These are phyloP conservation scores for Rhizophlyctis rosea DNA, from an alignment of 192 early-diverging fungal species.

Conservation along the genomic window DNA sequence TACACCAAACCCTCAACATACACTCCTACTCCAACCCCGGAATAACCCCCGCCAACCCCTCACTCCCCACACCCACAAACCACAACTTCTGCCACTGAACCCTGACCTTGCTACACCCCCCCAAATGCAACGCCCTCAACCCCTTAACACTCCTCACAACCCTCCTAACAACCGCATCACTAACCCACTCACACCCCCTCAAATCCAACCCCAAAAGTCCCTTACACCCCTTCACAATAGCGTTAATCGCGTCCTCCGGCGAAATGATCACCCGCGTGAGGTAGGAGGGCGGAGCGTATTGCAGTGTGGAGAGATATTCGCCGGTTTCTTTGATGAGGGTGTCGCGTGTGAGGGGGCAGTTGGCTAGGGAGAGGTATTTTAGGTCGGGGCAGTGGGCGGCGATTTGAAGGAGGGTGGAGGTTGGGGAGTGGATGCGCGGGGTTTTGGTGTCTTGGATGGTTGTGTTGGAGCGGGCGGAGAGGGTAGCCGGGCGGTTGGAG, in stretches of 20 bases:
- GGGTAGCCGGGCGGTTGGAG: slow-evolving; percentile 1
- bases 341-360: slow-evolving; percentile 15
- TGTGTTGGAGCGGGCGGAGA: neutral
- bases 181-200: slow-evolving; percentile 32
- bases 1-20: no score
- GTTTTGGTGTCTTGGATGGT: slow-evolving; percentile 1
- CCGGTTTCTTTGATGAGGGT: slow-evolving; percentile 24
- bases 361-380: slow-evolving; percentile 15
- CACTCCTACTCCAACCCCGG: no score
- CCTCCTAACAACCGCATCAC: slow-evolving; percentile 16
- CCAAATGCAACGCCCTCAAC: no score
- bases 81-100: no score
- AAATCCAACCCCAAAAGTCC: slow-evolving; percentile 24
- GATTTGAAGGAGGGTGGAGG: slow-evolving; percentile 19
- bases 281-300: slow-evolving; percentile 12
- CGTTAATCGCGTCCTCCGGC: slow-evolving; percentile 1
- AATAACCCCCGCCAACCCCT: no score
- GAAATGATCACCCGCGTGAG: slow-evolving; percentile 17
- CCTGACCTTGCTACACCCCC: no score
- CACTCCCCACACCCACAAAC: no score
- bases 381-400: slow-evolving; percentile 24
- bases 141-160: no score
- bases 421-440: slow-evolving; percentile 10
- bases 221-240: slow-evolving; percentile 7
- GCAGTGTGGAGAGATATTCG: slow-evolving; percentile 24